phyloP scores from a whole-genome alignment of 129 eudicot species.

The Lonicera japonica region DNA sequence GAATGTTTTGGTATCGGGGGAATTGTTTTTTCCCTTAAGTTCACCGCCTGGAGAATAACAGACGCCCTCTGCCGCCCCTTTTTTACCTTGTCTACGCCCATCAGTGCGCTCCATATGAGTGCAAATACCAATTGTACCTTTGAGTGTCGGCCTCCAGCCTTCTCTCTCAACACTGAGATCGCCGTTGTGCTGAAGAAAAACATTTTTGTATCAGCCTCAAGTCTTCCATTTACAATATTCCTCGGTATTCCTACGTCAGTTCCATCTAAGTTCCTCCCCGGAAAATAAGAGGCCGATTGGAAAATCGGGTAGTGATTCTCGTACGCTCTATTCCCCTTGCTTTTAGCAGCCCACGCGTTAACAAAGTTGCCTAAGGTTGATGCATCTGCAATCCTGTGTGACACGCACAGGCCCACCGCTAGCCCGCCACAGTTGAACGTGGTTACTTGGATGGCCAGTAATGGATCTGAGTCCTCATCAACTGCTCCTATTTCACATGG shows the following conservation, averaged over 20 bases:
- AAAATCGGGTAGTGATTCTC: not conserved
- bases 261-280: not conserved
- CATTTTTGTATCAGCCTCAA: not conserved
- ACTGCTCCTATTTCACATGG: not conserved
- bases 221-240: not conserved
- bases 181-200: conserved; percentile 6
- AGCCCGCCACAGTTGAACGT: conserved; percentile 19
- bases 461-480: not conserved
- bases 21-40: conserved; percentile 17
- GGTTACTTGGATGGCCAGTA: conserved; percentile 11
- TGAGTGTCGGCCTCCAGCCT: not conserved
- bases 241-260: not conserved
- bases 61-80: conserved; percentile 6
- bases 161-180: not conserved
- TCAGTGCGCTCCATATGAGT: conserved; percentile 4
- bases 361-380: conserved; percentile 2
- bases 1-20: conserved; percentile 19
- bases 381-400: conserved; percentile 16
- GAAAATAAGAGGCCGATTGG: conserved; percentile 13
- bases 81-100: not conserved
- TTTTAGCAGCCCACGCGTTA: conserved; percentile 7
- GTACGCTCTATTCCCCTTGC: not conserved
- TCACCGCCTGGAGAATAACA: conserved; percentile 10
- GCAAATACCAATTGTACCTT: conserved; percentile 9
- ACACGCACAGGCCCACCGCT: conserved; percentile 9